phyloP scores from a whole-genome alignment of 1,139 yeast species.

The Taiozyma sp. region DNA sequence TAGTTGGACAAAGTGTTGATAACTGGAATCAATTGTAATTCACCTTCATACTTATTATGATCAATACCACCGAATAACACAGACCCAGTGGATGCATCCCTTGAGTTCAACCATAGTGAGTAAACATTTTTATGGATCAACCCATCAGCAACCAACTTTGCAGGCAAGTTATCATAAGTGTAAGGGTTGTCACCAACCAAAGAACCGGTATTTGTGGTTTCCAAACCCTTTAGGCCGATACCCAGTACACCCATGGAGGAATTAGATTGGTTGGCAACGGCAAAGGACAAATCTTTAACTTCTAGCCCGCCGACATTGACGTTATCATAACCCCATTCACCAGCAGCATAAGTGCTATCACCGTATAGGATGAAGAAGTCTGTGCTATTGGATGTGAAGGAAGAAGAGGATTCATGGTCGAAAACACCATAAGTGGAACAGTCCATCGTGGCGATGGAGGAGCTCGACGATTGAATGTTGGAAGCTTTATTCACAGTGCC shows the following conservation, averaged over 20 bases:
- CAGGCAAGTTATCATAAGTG: slow-evolving; percentile 52
- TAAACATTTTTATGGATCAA: slow-evolving; percentile 45
- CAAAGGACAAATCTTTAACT: slow-evolving; percentile 40
- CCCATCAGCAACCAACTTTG: slow-evolving; percentile 47
- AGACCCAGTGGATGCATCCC: slow-evolving; percentile 36
- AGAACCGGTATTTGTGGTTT: slow-evolving; percentile 34
- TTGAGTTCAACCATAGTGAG: slow-evolving; percentile 43
- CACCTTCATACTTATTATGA: slow-evolving; percentile 43
- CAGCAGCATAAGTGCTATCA: slow-evolving; percentile 55
- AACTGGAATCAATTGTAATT: slow-evolving; percentile 39
- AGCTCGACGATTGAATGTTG: background rate
- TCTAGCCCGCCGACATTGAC: slow-evolving; percentile 37
- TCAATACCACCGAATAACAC: slow-evolving; percentile 58
- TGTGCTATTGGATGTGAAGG: slow-evolving; percentile 41
- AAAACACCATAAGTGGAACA: slow-evolving; percentile 35
- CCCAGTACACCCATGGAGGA: slow-evolving; percentile 59
- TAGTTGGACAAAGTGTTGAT: slow-evolving; percentile 30
- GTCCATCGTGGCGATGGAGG: slow-evolving; percentile 23
- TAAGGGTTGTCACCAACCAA: slow-evolving; percentile 12
- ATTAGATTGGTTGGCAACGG: slow-evolving; percentile 51
- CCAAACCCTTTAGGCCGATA: slow-evolving; percentile 51
- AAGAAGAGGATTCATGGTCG: slow-evolving; percentile 32
- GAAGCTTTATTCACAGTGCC: slow-evolving; percentile 6
- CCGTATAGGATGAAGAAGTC: slow-evolving; percentile 52
- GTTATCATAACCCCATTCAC: slow-evolving; percentile 60